phyloP scores from a whole-genome alignment of 2,329 filamentous ascomycete genomes.

The Diaporthe sp. region DNA sequence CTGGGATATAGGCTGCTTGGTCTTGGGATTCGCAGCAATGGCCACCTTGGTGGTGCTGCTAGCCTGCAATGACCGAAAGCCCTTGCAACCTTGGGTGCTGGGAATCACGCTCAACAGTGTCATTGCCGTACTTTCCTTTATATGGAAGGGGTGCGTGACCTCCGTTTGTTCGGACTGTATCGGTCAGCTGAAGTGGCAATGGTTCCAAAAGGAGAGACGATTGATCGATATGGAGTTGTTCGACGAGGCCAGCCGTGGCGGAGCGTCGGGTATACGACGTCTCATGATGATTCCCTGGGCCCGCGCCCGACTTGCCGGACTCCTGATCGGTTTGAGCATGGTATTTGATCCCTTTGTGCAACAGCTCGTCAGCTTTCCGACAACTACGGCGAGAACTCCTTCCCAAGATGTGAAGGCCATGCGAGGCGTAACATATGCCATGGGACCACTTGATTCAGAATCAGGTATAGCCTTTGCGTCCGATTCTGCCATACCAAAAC shows the following conservation, averaged over 20 bases:
- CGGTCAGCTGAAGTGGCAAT: background rate
- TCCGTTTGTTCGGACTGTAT: background rate
- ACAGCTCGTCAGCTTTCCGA: background rate
- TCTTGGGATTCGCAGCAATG: background rate
- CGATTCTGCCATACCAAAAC: background rate
- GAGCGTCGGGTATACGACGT: background rate
- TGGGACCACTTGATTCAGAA: background rate
- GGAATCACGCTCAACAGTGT: slow-evolving; percentile 7
- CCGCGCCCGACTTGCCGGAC: accelerated
- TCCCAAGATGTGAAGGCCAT: background rate
- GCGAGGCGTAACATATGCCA: background rate
- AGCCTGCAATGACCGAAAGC: background rate
- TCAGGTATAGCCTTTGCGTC: background rate
- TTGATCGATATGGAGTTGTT: background rate
- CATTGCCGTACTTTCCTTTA: background rate
- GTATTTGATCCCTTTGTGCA: background rate
- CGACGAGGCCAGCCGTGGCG: background rate
- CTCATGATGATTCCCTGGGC: no score
- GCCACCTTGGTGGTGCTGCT: background rate
- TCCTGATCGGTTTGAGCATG: background rate
- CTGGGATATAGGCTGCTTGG: background rate
- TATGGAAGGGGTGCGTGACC: background rate
- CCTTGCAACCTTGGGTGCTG: background rate
- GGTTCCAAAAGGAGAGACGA: background rate
- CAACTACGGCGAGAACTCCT: background rate